These are phyloP conservation scores for Nelumbo lutea DNA, from an alignment of 164 flowering plant genomes.

Conservation along the genomic window DNA sequence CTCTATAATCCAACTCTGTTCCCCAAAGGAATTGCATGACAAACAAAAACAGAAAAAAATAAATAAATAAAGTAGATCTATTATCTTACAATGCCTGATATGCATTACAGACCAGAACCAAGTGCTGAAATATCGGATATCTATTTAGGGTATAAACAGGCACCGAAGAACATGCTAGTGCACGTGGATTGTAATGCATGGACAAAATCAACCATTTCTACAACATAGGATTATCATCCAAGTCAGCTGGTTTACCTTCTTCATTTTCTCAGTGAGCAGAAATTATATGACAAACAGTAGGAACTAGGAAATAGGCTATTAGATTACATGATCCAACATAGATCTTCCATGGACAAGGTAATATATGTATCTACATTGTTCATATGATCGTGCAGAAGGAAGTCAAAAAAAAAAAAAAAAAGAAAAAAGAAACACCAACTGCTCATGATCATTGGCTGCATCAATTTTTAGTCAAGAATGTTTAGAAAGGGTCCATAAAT, in stretches of 20 bases:
- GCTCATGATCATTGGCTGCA: too few species aligned
- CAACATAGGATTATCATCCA: neutral
- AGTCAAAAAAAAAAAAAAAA: too few species aligned
- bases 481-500: too few species aligned
- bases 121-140: neutral
- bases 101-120: neutral
- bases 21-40: slow-evolving; percentile 4
- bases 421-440: too few species aligned
- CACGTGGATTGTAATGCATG: neutral
- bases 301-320: neutral
- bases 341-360: neutral
- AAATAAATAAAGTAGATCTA: too few species aligned
- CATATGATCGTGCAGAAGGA: too few species aligned
- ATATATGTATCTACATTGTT: too few species aligned
- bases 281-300: neutral
- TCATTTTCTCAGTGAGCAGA: neutral
- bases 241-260: neutral
- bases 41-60: neutral
- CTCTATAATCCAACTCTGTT: slow-evolving; percentile 54
- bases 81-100: too few species aligned
- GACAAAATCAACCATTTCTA: neutral
- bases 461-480: too few species aligned
- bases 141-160: neutral
- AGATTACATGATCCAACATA: too few species aligned
- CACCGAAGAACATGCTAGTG: neutral